A percentile compares a stretch with the other conserved stretches of the same genome.
These are phyloP conservation scores for Aspergillus versicolor DNA, from an alignment of 2,329 filamentous ascomycete genomes.

Conservation along the genomic window DNA sequence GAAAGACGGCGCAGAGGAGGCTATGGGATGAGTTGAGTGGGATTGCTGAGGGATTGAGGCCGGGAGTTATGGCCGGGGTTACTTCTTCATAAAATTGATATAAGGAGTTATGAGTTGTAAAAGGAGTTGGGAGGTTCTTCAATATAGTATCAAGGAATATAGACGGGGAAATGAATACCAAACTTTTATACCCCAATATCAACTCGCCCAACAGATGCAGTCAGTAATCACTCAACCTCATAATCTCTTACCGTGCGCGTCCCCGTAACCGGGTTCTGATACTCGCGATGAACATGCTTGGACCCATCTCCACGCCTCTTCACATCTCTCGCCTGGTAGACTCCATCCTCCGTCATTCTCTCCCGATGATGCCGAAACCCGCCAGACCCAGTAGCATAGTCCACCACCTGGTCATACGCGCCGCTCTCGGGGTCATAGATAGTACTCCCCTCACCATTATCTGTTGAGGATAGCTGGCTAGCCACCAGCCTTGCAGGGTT, in stretches of 20 bases:
- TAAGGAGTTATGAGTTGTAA: neutral
- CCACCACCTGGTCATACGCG: neutral
- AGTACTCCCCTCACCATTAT: neutral
- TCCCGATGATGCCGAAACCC: neutral
- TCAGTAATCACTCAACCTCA: neutral
- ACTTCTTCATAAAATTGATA: neutral
- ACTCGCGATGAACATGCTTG: neutral
- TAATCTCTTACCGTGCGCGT: neutral
- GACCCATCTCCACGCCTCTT: neutral
- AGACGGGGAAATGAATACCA: neutral
- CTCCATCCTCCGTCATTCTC: slow-evolving; percentile 2
- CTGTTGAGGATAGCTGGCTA: no score
- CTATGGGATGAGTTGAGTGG: slow-evolving; percentile 46
- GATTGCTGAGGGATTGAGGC: slow-evolving; percentile 45
- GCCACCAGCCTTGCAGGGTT: no score
- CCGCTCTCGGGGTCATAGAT: slow-evolving; percentile 6
- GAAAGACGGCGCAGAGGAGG: slow-evolving; percentile 35
- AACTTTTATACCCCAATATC: no score
- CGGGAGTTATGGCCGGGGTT: slow-evolving; percentile 32
- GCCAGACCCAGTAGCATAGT: neutral
- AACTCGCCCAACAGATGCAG: no score
- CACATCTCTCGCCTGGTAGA: slow-evolving; percentile 1
- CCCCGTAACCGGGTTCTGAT: neutral
- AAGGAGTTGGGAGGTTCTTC: no score
- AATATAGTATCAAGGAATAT: neutral